Percentiles rank a stretch among this genome's conserved stretches.
Evolutionary conservation across 2,329 filamentous ascomycete species (phyloP).

Genomic region (Venturia pyrina): DNA sequence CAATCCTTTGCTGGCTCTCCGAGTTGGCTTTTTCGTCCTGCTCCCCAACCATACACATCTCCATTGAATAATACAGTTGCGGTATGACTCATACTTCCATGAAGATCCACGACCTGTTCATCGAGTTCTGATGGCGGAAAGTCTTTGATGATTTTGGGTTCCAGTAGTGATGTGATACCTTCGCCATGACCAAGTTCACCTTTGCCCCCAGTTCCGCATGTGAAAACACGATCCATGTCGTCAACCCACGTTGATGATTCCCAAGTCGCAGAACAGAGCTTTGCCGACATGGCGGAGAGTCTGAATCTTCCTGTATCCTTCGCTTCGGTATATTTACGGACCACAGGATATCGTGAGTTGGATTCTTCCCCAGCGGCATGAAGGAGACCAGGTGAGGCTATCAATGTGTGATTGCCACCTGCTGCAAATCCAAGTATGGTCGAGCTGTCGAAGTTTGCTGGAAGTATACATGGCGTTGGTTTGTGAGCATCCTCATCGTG

Average conservation of each 20-base stretch:
- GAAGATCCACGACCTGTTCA: conserved; percentile 39
- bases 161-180: conserved; percentile 17
- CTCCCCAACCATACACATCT: conserved; percentile 80
- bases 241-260: conserved; percentile 57
- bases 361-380: conserved; percentile 9
- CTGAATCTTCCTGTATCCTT: conserved; percentile 1
- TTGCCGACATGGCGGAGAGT: conserved; percentile 2
- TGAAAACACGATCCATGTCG: conserved; percentile 46
- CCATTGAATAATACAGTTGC: conserved; percentile 66
- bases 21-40: conserved; percentile 74
- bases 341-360: conserved; percentile 3
- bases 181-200: conserved; percentile 61
- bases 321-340: not conserved
- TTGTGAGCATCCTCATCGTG: conserved; percentile 32
- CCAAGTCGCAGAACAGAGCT: conserved; percentile 62
- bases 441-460: not conserved
- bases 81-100: conserved; percentile 69
- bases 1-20: conserved; percentile 46
- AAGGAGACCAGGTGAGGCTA: conserved; percentile 28
- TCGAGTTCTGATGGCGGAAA: conserved; percentile 52
- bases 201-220: conserved; percentile 55
- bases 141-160: conserved; percentile 40
- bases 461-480: conserved; percentile 15
- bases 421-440: conserved; percentile 35
- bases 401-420: conserved; percentile 80